Conservation (phyloP, 768 basidiomycete genomes). For the Phylloporus sp. region DNA sequence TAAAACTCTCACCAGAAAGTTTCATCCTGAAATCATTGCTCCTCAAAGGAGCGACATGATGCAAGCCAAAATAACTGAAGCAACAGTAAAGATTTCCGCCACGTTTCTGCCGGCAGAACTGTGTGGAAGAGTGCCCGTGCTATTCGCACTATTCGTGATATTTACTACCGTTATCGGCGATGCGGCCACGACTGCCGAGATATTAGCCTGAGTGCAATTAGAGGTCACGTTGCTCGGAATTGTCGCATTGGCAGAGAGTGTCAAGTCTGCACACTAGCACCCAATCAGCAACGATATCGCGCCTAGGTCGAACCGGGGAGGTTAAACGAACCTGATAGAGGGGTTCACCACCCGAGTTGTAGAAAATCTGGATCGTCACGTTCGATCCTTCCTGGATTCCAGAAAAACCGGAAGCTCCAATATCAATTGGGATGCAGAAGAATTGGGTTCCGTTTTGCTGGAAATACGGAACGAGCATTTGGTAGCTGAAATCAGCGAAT, state of each 20-base stretch:
- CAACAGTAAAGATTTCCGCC: slow-evolving; percentile 4
- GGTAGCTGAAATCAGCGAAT: slow-evolving; percentile 56
- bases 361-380: slow-evolving; percentile 68
- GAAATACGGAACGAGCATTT: slow-evolving; percentile 44
- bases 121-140: no score
- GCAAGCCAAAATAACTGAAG: slow-evolving; percentile 8
- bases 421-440: slow-evolving; percentile 64
- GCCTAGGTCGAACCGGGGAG: background rate
- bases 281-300: background rate
- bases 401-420: slow-evolving; percentile 43
- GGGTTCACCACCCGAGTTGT: slow-evolving; percentile 56
- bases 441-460: slow-evolving; percentile 51
- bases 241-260: slow-evolving; percentile 51
- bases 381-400: slow-evolving; percentile 59
- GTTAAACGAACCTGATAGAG: slow-evolving; percentile 56
- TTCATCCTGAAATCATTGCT: background rate
- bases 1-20: no score
- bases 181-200: slow-evolving; percentile 18
- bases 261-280: slow-evolving; percentile 72
- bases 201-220: slow-evolving; percentile 33
- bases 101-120: slow-evolving; percentile 15
- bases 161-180: slow-evolving; percentile 15
- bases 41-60: slow-evolving; percentile 13
- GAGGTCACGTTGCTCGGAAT: slow-evolving; percentile 40
- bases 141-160: no score